Conservation (phyloP, 2,329 filamentous ascomycete species). For the Onygenales sp. region DNA sequence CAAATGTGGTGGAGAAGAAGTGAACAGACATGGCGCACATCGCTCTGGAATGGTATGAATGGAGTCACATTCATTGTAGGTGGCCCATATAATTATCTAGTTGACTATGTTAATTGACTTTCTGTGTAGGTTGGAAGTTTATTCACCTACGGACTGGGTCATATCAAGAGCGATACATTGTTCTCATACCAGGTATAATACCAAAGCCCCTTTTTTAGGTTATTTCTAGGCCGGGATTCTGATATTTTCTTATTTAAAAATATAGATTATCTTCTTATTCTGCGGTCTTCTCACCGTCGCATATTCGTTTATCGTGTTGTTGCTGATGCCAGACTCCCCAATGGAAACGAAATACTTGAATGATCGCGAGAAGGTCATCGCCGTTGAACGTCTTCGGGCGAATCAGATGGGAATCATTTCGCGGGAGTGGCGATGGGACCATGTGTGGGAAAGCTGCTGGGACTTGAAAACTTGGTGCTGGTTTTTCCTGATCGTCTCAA, state of each 20-base stretch:
- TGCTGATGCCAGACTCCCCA: constrained; percentile 43
- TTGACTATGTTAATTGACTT: constrained; percentile 7
- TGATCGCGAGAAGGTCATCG: constrained; percentile 43
- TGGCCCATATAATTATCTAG: constrained; percentile 13
- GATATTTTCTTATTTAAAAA: constrained; percentile 1
- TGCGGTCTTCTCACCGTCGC: constrained; percentile 44
- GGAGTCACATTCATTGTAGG: constrained; percentile 44
- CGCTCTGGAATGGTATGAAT: constrained; percentile 54
- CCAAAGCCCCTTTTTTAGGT: not conserved
- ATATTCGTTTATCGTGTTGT: constrained; percentile 38
- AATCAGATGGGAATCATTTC: constrained; percentile 49
- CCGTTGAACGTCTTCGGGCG: constrained; percentile 44
- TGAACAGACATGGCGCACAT: constrained; percentile 49
- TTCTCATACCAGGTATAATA: constrained; percentile 21
- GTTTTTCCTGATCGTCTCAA: constrained; percentile 5
- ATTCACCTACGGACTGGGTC: constrained; percentile 50
- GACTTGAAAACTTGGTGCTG: constrained; percentile 30
- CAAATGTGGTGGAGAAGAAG: constrained; percentile 54
- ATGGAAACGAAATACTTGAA: constrained; percentile 41
- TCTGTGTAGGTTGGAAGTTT: constrained; percentile 38
- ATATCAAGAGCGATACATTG: constrained; percentile 41
- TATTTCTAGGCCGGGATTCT: not conserved
- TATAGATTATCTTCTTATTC: constrained; percentile 45
- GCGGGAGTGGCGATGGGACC: constrained; percentile 43
- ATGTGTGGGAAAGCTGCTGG: constrained; percentile 29